Evolutionary conservation across 352 stramenopile species (phyloP).

Genomic region (Phytophthora capsici): DNA sequence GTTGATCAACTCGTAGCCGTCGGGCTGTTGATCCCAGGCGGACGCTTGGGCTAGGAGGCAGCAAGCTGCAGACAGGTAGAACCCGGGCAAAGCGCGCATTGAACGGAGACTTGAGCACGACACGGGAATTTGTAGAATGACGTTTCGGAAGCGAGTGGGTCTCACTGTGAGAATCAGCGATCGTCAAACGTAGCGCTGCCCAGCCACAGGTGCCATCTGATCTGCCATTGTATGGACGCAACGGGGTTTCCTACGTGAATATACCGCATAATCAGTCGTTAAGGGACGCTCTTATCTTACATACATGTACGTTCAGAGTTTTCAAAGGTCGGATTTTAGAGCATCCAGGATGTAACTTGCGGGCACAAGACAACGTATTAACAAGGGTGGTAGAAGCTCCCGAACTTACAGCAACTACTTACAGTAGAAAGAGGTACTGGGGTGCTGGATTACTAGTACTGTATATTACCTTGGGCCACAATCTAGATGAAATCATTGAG

Average conservation of each 20-base stretch:
- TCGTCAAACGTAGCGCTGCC: slow-evolving; percentile 26
- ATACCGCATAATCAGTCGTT: too few species aligned
- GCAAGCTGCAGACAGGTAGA: slow-evolving; percentile 17
- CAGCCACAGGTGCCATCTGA: slow-evolving; percentile 19
- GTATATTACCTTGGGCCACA: too few species aligned
- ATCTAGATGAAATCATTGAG: too few species aligned
- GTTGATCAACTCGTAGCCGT: slow-evolving; percentile 86
- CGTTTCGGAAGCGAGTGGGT: slow-evolving; percentile 4
- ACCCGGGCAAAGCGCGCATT: slow-evolving; percentile 12
- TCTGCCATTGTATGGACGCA: slow-evolving; percentile 8
- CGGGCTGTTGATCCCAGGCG: slow-evolving; percentile 77
- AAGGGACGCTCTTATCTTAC: too few species aligned
- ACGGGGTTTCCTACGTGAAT: background rate
- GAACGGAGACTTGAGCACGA: slow-evolving; percentile 1
- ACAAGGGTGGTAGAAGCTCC: too few species aligned
- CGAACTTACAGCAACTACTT: too few species aligned
- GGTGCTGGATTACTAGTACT: too few species aligned
- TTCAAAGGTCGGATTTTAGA: too few species aligned
- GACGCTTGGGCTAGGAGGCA: slow-evolving; percentile 8
- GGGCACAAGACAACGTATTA: too few species aligned
- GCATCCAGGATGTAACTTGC: too few species aligned
- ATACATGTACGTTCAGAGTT: too few species aligned
- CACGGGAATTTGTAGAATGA: slow-evolving; percentile 25
- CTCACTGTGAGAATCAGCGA: slow-evolving; percentile 17
- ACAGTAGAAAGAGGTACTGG: too few species aligned